Percentiles rank a stretch among this genome's conserved stretches.
Evolutionary conservation across 371 early-diverging fungal genomes (phyloP).

Genomic region (Blakeslea trispora): DNA sequence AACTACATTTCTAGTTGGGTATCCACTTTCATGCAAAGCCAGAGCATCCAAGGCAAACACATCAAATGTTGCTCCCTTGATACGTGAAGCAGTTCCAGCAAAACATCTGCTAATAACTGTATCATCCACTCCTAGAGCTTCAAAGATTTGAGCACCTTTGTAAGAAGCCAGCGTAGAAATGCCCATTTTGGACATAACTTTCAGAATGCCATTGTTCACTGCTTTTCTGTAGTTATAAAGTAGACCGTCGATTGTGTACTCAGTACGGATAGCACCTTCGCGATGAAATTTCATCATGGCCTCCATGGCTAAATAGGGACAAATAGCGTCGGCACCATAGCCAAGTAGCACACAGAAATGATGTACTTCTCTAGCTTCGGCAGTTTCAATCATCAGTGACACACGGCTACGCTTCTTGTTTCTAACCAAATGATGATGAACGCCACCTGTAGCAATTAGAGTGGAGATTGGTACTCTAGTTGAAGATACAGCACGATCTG

Average conservation of each 20-base stretch:
- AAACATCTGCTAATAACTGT: constrained; percentile 90
- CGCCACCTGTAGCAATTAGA: constrained; percentile 90
- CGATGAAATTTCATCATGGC: constrained; percentile 86
- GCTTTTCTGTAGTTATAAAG: constrained; percentile 85
- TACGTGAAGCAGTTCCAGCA: constrained; percentile 92
- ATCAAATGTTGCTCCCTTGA: constrained; percentile 89
- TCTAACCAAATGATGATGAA: constrained; percentile 91
- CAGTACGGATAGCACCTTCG: constrained; percentile 68
- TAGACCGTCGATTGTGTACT: constrained; percentile 54
- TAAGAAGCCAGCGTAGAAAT: constrained; percentile 96
- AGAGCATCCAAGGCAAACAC: constrained; percentile 89
- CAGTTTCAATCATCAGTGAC: constrained; percentile 90
- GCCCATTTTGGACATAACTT: constrained; percentile 99
- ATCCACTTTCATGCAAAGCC: constrained; percentile 84
- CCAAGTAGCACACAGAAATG: constrained; percentile 96
- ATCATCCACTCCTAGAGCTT: constrained; percentile 91
- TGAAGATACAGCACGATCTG: constrained; percentile 70
- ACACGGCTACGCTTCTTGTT: constrained; percentile 87
- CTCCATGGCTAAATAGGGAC: constrained; percentile 91
- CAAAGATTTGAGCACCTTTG: constrained; percentile 98
- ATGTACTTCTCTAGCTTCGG: constrained; percentile 96
- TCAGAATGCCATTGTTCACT: constrained; percentile 89
- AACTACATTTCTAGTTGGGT: constrained; percentile 71
- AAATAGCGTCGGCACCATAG: constrained; percentile 96
- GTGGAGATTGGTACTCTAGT: constrained; percentile 87